Evolutionary conservation across 257 asterid species (phyloP).

Genomic region (Thymus mandschuricus): DNA sequence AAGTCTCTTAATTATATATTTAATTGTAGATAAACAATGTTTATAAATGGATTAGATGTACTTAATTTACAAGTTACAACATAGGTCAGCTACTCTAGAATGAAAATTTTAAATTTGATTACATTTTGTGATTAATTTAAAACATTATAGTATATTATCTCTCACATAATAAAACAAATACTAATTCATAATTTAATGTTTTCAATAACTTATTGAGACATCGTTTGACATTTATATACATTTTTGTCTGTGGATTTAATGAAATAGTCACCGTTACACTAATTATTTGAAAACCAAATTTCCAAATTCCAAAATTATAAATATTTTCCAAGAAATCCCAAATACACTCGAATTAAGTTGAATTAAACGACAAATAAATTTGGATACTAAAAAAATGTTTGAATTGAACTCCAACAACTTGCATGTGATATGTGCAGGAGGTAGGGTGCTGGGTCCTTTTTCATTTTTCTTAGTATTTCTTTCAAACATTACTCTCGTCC

Average conservation of each 20-base stretch:
- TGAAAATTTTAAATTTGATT: no score
- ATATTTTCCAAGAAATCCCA: no score
- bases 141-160: no score
- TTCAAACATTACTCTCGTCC: neutral
- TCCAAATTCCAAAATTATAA: neutral
- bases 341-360: neutral
- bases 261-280: no score
- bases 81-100: no score
- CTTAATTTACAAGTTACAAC: no score
- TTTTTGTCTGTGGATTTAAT: neutral
- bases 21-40: no score
- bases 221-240: neutral
- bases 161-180: neutral
- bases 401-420: conserved; percentile 25
- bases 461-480: neutral
- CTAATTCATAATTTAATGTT: neutral
- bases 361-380: neutral
- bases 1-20: no score
- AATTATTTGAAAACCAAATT: no score
- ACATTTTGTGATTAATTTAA: no score
- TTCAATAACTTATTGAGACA: neutral
- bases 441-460: conserved; percentile 33
- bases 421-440: conserved; percentile 35
- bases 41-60: no score
- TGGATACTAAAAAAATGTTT: neutral